Base-by-base conservation (phyloP, 2,329 filamentous ascomycete species). In the Hirsutella thompsonii region DNA sequence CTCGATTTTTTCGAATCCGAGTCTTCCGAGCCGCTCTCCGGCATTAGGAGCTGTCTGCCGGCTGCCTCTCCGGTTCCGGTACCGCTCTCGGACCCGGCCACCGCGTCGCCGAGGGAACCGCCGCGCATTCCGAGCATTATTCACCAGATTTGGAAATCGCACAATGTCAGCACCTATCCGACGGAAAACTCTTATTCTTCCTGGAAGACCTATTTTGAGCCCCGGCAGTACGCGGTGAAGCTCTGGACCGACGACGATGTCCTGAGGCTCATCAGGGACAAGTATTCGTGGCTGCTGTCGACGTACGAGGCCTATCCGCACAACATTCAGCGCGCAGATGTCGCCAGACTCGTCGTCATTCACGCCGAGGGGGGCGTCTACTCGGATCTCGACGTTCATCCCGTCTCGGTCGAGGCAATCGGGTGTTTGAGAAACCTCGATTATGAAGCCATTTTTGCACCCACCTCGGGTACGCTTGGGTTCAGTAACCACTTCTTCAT, bases 401-500 rank as follows among this genome's bases (percentile, higher is more conserved):
- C 50, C 3, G 40, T 30, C 4, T 49, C 47, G 3, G 37, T 35
- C 30, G 34, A 34, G 1, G 38, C 39, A 5, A 37, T 48, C 20
- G 18, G 16, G 8, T 53, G 51, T n/a, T 40, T 52, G 5, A 49
- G 47, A 28, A 35, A 19, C 1, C 42, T 49, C 10, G 47, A 39
- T 2, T 29, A 43, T 5, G 40, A 48, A 20, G 47, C 40, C 35
- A 41, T 48, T 2, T 46, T 53, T n/a, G 46, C 46, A 1, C 40
- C 51, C 1, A 52, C 44, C 0, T 36, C 32, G 1, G 45, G 44
- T 1, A 44, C 40, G 9, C 9, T 18, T 8, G 46, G 50, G 0
- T 16, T 51, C 13, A 53, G 51, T 36, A 53, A 52, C 36, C 51
- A 53, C 46, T 52, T 52, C 42, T 50, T 53, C 47, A 50, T 53